Evolutionary conservation across 2,329 filamentous ascomycete genomes (phyloP).

Genomic region (Sclerotinia trifoliorum): DNA sequence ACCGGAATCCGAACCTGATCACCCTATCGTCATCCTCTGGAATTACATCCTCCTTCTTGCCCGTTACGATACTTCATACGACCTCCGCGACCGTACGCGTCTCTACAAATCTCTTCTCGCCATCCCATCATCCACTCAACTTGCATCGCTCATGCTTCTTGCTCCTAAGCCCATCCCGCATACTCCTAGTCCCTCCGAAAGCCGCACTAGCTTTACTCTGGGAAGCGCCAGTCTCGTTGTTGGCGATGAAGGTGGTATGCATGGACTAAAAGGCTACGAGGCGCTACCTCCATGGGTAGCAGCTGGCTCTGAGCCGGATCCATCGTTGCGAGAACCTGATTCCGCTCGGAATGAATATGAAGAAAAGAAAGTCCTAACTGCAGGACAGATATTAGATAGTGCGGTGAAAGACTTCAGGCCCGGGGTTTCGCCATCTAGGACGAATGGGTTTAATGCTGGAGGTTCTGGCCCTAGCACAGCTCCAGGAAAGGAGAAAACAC

Average conservation of each 20-base stretch:
- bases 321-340: constrained; percentile 64
- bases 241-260: constrained; percentile 69
- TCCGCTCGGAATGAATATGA: constrained; percentile 42
- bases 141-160: constrained; percentile 85
- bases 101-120: constrained; percentile 83
- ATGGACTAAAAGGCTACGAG: constrained; percentile 76
- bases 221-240: constrained; percentile 85
- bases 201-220: constrained; percentile 71
- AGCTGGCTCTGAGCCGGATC: constrained; percentile 75
- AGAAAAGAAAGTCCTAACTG: constrained; percentile 50
- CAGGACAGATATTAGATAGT: constrained; percentile 63
- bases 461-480: constrained; percentile 17
- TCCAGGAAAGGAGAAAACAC: constrained; percentile 60
- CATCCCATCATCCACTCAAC: constrained; percentile 71
- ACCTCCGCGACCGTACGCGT: constrained; percentile 85
- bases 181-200: constrained; percentile 83
- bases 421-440: constrained; percentile 42
- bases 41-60: constrained; percentile 80
- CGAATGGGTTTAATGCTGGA: constrained; percentile 47
- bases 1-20: constrained; percentile 43
- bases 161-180: constrained; percentile 94
- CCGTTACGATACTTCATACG: constrained; percentile 91
- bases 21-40: constrained; percentile 77
- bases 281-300: constrained; percentile 81
- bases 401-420: constrained; percentile 45